These are phyloP conservation scores for Leccinum incarnatum DNA, from an alignment of 768 basidiomycete species.

Conservation along the genomic window DNA sequence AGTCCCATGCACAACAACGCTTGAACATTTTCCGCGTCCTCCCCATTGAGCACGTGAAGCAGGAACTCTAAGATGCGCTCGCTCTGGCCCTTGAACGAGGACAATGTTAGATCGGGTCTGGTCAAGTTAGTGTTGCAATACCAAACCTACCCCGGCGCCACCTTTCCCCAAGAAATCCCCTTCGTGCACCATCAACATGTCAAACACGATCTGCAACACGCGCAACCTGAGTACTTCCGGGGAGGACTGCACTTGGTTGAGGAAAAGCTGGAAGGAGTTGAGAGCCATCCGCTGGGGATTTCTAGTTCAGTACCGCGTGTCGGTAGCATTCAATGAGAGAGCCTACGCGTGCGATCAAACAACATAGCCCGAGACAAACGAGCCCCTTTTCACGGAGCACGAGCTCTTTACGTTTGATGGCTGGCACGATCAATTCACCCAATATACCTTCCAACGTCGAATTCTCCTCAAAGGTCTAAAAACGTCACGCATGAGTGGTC, in stretches of 20 bases:
- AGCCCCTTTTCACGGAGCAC: conserved; percentile 60
- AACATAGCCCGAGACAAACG: conserved; percentile 69
- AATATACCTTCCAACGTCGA: conserved; percentile 64
- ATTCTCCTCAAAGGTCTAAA: conserved; percentile 60
- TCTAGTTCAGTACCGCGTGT: neutral
- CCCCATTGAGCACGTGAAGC: conserved; percentile 46
- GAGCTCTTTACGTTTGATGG: conserved; percentile 85
- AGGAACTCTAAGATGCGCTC: conserved; percentile 69
- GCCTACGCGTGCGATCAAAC: conserved; percentile 59
- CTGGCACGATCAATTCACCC: conserved; percentile 86
- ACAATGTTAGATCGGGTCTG: neutral
- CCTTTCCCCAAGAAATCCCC: conserved; percentile 54
- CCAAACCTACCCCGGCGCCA: conserved; percentile 30
- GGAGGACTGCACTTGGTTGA: conserved; percentile 64
- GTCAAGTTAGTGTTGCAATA: neutral
- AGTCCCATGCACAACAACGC: conserved; percentile 76
- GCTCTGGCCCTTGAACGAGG: conserved; percentile 29
- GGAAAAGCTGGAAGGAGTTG: conserved; percentile 76
- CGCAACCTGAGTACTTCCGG: conserved; percentile 64
- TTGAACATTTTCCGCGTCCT: conserved; percentile 62
- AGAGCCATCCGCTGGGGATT: conserved; percentile 29
- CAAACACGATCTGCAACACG: conserved; percentile 80
- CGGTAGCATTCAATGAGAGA: neutral
- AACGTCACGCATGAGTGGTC: neutral
- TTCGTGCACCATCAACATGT: conserved; percentile 84